Percentiles rank a stretch among this genome's conserved stretches.
Evolutionary conservation across 1,284 basidiomycete genomes (phyloP).

Genomic region (Rhodotorula sp.): DNA sequence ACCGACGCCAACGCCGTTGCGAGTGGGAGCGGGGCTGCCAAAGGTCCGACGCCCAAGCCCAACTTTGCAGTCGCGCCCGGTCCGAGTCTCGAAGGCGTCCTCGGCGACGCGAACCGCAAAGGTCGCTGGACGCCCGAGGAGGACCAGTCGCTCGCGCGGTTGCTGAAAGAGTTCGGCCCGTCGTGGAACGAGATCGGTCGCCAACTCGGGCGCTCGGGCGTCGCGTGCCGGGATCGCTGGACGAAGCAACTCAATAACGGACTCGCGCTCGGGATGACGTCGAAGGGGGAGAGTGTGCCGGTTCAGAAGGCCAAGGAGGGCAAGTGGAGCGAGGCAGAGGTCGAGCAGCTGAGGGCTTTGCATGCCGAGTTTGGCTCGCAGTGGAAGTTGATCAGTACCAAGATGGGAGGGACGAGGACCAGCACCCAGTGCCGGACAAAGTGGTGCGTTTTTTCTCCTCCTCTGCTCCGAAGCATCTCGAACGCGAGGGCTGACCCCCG

Average conservation of each 20-base stretch:
- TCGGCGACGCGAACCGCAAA: background rate
- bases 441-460: constrained; percentile 51
- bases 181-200: constrained; percentile 9
- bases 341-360: constrained; percentile 60
- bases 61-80: background rate
- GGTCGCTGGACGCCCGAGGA: constrained; percentile 5
- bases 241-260: constrained; percentile 12
- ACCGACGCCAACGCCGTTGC: background rate
- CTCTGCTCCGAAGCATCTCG: background rate
- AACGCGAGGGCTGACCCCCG: too few species aligned
- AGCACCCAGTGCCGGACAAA: constrained; percentile 79
- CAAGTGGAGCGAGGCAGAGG: constrained; percentile 47
- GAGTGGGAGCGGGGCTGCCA: background rate
- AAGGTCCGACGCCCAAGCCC: background rate
- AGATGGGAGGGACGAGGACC: constrained; percentile 74
- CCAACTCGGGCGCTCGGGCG: constrained; percentile 39
- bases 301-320: constrained; percentile 68
- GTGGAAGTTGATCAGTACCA: constrained; percentile 71
- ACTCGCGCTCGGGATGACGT: background rate
- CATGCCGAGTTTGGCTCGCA: constrained; percentile 65
- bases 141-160: background rate
- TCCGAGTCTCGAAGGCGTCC: constrained; percentile 30
- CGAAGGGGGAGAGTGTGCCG: constrained; percentile 53
- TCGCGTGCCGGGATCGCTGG: constrained; percentile 16
- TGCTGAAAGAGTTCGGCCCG: constrained; percentile 10